Base-by-base conservation (phyloP, 1,139 yeast species). In the Saccharomyces hybrid region DNA sequence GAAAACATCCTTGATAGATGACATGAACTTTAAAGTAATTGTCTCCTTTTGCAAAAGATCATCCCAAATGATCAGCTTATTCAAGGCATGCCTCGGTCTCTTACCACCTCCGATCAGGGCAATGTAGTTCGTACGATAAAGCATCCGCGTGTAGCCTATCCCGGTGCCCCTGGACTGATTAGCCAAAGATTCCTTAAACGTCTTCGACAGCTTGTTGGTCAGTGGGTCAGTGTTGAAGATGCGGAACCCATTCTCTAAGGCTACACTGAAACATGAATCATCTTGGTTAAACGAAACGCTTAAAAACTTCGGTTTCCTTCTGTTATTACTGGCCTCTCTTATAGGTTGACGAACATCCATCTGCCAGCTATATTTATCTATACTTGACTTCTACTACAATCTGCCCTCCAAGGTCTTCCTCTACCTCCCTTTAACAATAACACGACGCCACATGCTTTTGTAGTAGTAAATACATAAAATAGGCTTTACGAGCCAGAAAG, bases 21-120 rank as follows among this genome's bases (percentile, higher is more conserved):
- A 80, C 73, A 79, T 77, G 65, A 90, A 89, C 67, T 87, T 95
- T 55, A 91, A 72, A 32, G 81, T 78, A 28, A 88, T 75, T n/a
- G 91, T 86, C 48, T 83, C 84, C 62, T 84, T 84, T 53, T 86
- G 79, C 69, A 88, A 87, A 58, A 88, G 70, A 67, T 91, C 98
- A 70, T 91, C 97, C 96, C 97, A 91, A 14, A 91, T 84, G 34
- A 89, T 78, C 50, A 85, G 76, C 67, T 86, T 86, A 70, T 88
- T 88, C 61, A 81, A 77, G 2, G 96, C 87, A 64, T 82, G 87
- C 61, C 81, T 77, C 38, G 96, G 96, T 56, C 79, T 78, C 57
- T 79, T 76, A 0, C 96, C 96, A 9, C 96, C 96, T 0, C 97
- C 96, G 1, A 90, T 88, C 48, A 91, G 71, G 0, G 93, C 96